Evolutionary conservation across 1,284 basidiomycete species (phyloP).

Genomic region (Puccinia hordei): DNA sequence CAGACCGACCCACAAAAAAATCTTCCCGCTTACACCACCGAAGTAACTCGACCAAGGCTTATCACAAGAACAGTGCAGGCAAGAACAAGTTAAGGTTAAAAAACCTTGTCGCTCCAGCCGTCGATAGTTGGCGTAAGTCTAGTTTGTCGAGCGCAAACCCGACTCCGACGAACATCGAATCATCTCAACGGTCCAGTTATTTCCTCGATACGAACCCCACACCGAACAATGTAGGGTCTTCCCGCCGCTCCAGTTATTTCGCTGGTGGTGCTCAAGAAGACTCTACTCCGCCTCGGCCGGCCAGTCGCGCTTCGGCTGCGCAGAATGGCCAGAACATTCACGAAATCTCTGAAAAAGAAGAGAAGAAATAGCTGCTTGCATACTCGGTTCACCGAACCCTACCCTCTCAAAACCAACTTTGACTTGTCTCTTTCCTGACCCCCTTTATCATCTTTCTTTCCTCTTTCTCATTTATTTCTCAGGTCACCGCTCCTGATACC

Average conservation of each 20-base stretch:
- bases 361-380: background rate
- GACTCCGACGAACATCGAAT: background rate
- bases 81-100: conserved; percentile 23
- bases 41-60: conserved; percentile 13
- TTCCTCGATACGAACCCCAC: background rate
- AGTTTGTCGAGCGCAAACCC: background rate
- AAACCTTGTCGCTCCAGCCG: conserved; percentile 24
- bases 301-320: background rate
- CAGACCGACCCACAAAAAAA: conserved; percentile 1
- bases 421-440: no score
- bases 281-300: background rate
- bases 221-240: background rate
- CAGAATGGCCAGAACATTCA: background rate
- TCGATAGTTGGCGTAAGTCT: conserved; percentile 11
- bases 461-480: no score
- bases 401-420: no score
- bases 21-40: background rate
- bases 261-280: background rate
- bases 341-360: background rate
- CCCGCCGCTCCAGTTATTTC: background rate
- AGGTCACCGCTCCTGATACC: no score
- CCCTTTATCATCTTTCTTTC: no score
- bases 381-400: no score
- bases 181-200: background rate
- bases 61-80: conserved; percentile 19